Conservation (phyloP, 2,329 filamentous ascomycete species). For the Dothideomycetes sp. region DNA sequence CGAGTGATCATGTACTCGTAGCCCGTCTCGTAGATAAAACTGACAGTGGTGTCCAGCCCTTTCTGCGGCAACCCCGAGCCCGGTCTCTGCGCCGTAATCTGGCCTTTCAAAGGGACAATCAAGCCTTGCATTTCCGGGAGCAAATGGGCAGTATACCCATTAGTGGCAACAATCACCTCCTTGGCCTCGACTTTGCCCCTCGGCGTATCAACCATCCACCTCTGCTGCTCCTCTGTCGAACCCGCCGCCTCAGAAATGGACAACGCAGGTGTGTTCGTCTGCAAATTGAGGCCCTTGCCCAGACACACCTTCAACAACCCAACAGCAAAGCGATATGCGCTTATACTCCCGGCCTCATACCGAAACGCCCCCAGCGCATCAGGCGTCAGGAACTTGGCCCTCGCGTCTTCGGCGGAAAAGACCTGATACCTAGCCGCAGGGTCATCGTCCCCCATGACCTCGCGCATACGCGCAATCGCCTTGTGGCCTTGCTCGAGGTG, state of each 20-base stretch:
- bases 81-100: slow-evolving; percentile 27
- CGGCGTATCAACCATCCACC: slow-evolving; percentile 14
- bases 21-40: slow-evolving; percentile 48
- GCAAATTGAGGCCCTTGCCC: slow-evolving; percentile 36
- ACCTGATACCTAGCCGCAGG: slow-evolving; percentile 35
- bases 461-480: slow-evolving; percentile 35
- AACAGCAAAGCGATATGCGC: slow-evolving; percentile 28
- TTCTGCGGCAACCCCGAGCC: slow-evolving; percentile 23
- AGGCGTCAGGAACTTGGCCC: slow-evolving; percentile 25
- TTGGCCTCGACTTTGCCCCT: slow-evolving; percentile 16
- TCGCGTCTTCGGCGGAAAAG: slow-evolving; percentile 31
- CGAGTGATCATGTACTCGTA: slow-evolving; percentile 59
- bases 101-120: slow-evolving; percentile 30
- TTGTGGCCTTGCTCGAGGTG: slow-evolving; percentile 28
- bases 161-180: slow-evolving; percentile 19
- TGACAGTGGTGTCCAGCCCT: slow-evolving; percentile 43
- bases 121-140: slow-evolving; percentile 13
- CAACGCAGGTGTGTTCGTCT: slow-evolving; percentile 39
- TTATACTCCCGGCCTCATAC: slow-evolving; percentile 35
- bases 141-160: slow-evolving; percentile 18
- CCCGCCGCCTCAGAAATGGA: background rate
- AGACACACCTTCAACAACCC: slow-evolving; percentile 37
- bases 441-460: slow-evolving; percentile 31
- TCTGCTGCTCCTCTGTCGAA: slow-evolving; percentile 5
- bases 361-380: slow-evolving; percentile 34